A percentile compares a stretch with the other conserved stretches of the same genome.
phyloP scores from a whole-genome alignment of 495 filamentous ascomycete genomes.

The Achaetomiella virescens region DNA sequence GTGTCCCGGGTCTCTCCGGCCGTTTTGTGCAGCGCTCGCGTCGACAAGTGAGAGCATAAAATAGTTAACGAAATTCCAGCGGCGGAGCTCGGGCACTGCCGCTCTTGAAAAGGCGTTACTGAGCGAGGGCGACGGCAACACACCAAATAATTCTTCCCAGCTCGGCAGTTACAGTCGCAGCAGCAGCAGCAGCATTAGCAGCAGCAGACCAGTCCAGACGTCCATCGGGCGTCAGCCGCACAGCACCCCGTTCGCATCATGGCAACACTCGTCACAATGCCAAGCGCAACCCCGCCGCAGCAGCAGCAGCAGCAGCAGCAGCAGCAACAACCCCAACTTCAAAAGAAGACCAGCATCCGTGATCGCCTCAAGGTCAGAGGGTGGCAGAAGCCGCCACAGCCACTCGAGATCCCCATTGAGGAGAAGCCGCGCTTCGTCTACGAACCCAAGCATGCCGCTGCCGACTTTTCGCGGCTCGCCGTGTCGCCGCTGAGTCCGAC shows the following conservation, averaged over 20 bases:
- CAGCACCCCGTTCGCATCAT: constrained; percentile 1
- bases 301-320: not conserved
- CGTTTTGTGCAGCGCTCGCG: constrained; percentile 11
- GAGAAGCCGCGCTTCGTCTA: constrained; percentile 21
- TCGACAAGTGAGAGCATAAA: constrained; percentile 6
- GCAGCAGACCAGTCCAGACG: too few relatives aligned
- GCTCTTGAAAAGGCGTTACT: not conserved
- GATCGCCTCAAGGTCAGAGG: constrained; percentile 15
- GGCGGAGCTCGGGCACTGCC: not conserved
- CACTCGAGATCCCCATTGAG: constrained; percentile 5
- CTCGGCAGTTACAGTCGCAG: not conserved
- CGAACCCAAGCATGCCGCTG: constrained; percentile 27
- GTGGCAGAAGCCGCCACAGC: constrained; percentile 13
- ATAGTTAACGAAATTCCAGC: not conserved
- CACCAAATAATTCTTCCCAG: not conserved
- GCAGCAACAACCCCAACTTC: constrained; percentile 17
- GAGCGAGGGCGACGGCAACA: not conserved
- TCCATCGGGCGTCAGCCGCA: too few relatives aligned
- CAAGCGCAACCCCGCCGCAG: constrained; percentile 8
- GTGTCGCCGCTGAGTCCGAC: constrained; percentile 7
- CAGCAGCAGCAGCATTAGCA: not conserved
- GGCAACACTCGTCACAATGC: too few relatives aligned
- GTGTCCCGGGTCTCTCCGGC: constrained; percentile 5
- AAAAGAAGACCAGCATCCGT: constrained; percentile 21
- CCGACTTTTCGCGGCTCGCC: constrained; percentile 24